These are phyloP conservation scores for Leucogyrophana mollusca DNA, from an alignment of 768 basidiomycete genomes.

Conservation along the genomic window DNA sequence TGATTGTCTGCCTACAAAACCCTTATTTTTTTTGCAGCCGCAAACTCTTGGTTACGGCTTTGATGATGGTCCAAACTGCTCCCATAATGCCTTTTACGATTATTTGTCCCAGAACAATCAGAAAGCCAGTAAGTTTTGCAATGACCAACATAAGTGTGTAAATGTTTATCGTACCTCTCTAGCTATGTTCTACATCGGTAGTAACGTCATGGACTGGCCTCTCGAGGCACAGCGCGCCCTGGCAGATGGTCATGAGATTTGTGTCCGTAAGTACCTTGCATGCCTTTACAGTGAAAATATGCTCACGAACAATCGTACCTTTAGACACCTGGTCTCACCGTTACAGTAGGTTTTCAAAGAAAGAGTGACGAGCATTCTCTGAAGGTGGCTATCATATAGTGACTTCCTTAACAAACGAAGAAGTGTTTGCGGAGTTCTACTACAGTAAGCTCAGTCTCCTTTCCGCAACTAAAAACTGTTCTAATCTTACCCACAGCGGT, in stretches of 20 bases:
- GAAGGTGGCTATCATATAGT: conserved; percentile 29
- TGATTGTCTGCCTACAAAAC: too few relatives aligned
- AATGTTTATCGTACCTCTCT: background rate
- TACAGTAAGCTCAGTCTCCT: conserved; percentile 46
- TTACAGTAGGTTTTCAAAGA: conserved; percentile 40
- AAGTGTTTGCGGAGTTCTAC: conserved; percentile 77
- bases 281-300: background rate
- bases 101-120: conserved; percentile 51
- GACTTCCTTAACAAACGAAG: conserved; percentile 58
- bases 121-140: conserved; percentile 48
- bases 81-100: conserved; percentile 62
- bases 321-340: conserved; percentile 34
- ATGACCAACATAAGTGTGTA: too few relatives aligned
- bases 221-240: conserved; percentile 53
- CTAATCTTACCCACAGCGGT: conserved; percentile 18
- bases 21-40: conserved; percentile 35
- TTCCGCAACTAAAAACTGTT: background rate
- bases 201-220: conserved; percentile 56
- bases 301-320: background rate
- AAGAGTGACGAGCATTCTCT: background rate
- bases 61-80: conserved; percentile 66
- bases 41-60: conserved; percentile 58
- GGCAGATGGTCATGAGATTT: conserved; percentile 59
- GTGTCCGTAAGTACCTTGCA: conserved; percentile 46
- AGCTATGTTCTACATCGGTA: conserved; percentile 67